These are phyloP conservation scores for Pestalotiopsis sp. DNA, from an alignment of 2,329 filamentous ascomycete species.

Conservation along the genomic window DNA sequence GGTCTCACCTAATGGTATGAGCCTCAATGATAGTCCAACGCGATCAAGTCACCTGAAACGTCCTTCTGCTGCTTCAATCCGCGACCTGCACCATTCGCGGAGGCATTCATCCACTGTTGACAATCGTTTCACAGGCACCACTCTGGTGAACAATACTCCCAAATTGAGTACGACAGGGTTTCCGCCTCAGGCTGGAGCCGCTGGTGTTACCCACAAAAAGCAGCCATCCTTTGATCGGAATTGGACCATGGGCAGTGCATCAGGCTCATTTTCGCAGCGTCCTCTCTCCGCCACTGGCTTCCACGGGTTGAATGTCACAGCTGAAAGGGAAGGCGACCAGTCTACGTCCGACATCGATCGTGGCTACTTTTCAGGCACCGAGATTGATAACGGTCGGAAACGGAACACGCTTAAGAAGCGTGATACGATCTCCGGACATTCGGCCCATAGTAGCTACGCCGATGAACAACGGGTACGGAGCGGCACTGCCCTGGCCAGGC, in stretches of 20 bases:
- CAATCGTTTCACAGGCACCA: slow-evolving; percentile 51
- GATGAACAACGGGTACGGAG: slow-evolving; percentile 73
- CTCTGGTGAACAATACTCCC: slow-evolving; percentile 36
- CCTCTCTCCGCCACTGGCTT: slow-evolving; percentile 57
- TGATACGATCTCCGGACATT: slow-evolving; percentile 61
- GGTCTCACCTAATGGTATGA: slow-evolving; percentile 35
- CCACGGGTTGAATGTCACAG: slow-evolving; percentile 41
- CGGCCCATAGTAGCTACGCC: slow-evolving; percentile 74
- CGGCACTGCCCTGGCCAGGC: slow-evolving; percentile 67
- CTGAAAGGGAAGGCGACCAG: slow-evolving; percentile 42
- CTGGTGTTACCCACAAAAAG: slow-evolving; percentile 56
- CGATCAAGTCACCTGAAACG: slow-evolving; percentile 56
- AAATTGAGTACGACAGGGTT: slow-evolving; percentile 47
- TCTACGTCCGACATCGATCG: slow-evolving; percentile 71
- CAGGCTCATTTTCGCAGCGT: slow-evolving; percentile 38
- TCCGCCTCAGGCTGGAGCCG: slow-evolving; percentile 40
- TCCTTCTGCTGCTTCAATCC: slow-evolving; percentile 80
- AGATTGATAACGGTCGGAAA: slow-evolving; percentile 68
- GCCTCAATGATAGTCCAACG: slow-evolving; percentile 46
- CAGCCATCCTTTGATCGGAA: slow-evolving; percentile 71
- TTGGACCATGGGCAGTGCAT: slow-evolving; percentile 63
- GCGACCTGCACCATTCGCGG: slow-evolving; percentile 80
- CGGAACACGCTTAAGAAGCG: slow-evolving; percentile 84
- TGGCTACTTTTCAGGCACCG: slow-evolving; percentile 91
- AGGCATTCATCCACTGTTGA: slow-evolving; percentile 83